These are phyloP conservation scores for Leucocoprinus leucothites DNA, from an alignment of 768 basidiomycete genomes.

Conservation along the genomic window DNA sequence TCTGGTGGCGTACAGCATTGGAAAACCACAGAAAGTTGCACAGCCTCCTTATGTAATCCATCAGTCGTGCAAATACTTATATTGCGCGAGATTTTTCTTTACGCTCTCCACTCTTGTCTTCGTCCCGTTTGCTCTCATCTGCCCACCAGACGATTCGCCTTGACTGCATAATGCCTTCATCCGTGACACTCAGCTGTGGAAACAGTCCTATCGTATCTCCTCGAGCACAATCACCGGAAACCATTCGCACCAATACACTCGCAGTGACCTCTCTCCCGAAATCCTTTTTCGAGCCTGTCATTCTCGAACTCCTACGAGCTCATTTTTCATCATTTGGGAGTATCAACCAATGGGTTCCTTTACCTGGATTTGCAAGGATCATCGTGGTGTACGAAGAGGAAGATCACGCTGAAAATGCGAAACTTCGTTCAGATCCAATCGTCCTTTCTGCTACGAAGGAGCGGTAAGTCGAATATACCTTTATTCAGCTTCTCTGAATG, in stretches of 20 bases:
- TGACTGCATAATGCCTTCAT: conserved; percentile 8
- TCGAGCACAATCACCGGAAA: conserved; percentile 18
- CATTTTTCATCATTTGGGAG: conserved; percentile 79
- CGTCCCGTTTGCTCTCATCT: background rate
- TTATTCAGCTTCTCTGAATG: background rate
- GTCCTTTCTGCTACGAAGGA: conserved; percentile 48
- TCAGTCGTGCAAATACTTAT: background rate
- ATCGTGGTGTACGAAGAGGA: conserved; percentile 74
- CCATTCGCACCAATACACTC: conserved; percentile 71
- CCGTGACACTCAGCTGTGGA: conserved; percentile 11
- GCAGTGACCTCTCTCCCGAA: conserved; percentile 76
- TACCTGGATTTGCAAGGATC: conserved; percentile 77
- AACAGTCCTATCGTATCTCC: conserved; percentile 17
- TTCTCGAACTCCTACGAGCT: conserved; percentile 60
- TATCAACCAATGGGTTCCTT: conserved; percentile 89
- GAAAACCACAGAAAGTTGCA: no score
- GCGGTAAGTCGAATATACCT: conserved; percentile 38
- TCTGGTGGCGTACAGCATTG: background rate
- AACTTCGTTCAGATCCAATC: conserved; percentile 62
- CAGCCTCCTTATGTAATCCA: conserved; percentile 6
- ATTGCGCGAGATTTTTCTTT: background rate
- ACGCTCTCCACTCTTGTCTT: background rate
- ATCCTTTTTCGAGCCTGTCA: conserved; percentile 70
- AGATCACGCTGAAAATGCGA: conserved; percentile 65
- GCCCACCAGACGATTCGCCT: background rate